phyloP scores from a whole-genome alignment of 768 basidiomycete species.

The Tylopilus balloui region DNA sequence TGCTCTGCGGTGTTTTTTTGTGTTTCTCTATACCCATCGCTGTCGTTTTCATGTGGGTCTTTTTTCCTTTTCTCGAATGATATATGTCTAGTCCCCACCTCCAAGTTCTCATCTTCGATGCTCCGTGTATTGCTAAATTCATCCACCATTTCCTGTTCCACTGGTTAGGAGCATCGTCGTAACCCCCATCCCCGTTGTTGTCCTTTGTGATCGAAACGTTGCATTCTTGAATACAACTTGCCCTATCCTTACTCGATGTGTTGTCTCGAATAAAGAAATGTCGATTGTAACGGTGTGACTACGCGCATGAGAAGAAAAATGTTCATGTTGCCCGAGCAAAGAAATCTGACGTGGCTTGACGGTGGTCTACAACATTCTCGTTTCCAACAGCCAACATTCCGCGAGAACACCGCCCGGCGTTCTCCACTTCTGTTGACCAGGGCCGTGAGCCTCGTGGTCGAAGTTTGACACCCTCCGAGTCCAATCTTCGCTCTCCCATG shows the following conservation, averaged over 20 bases:
- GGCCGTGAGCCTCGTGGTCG: constrained; percentile 24
- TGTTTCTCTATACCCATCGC: constrained; percentile 6
- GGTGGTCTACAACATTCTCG: background rate
- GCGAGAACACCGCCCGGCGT: constrained; percentile 17
- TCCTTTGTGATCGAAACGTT: background rate
- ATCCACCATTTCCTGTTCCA: constrained; percentile 34
- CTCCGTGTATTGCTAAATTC: constrained; percentile 34
- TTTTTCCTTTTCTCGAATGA: constrained; percentile 11
- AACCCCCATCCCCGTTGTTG: constrained; percentile 31
- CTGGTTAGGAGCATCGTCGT: constrained; percentile 55
- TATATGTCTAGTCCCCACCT: background rate
- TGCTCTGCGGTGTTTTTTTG: constrained; percentile 1
- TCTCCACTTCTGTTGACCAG: constrained; percentile 31
- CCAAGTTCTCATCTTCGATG: constrained; percentile 39
- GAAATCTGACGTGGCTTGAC: background rate
- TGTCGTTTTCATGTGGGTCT: background rate
- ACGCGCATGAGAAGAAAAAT: too few relatives aligned
- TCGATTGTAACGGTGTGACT: background rate
- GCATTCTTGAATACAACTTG: background rate
- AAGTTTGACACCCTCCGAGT: constrained; percentile 1
- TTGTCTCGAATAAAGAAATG: constrained; percentile 1
- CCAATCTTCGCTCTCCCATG: constrained; percentile 20
- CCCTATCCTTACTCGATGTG: constrained; percentile 3
- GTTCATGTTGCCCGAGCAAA: too few relatives aligned
- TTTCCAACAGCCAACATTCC: constrained; percentile 18